phyloP scores from a whole-genome alignment of 306 rosid genomes.

The Oxytropis ochrocephala region DNA sequence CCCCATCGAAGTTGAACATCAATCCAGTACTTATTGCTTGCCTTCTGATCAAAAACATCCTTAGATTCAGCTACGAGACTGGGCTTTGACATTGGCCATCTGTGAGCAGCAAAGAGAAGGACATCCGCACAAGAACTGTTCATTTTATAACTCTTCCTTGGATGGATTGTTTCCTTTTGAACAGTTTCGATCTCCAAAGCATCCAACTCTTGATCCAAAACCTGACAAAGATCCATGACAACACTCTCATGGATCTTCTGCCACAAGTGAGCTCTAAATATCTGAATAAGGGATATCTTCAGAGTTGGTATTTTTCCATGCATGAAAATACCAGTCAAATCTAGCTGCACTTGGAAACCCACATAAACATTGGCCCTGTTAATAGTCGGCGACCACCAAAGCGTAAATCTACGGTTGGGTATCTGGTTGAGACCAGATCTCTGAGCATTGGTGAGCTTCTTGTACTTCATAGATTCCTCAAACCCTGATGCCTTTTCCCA shows the following conservation, averaged over 20 bases:
- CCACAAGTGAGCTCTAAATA: slow-evolving; percentile 99
- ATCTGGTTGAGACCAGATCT: slow-evolving; percentile 99
- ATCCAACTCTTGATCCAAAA: slow-evolving; percentile 97
- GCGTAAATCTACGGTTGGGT: slow-evolving; percentile 97
- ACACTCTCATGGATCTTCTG: slow-evolving; percentile 99
- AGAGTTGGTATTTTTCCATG: slow-evolving; percentile 97
- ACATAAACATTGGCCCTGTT: slow-evolving; percentile 98
- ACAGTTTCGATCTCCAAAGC: slow-evolving; percentile 98
- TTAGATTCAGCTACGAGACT: slow-evolving; percentile 98
- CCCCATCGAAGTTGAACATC: slow-evolving; percentile 99
- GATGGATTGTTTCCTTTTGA: slow-evolving; percentile 98
- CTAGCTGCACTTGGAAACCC: slow-evolving; percentile 98
- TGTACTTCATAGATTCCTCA: slow-evolving; percentile 99
- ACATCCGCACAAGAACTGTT: slow-evolving; percentile 98
- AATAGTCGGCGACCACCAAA: slow-evolving; percentile 99
- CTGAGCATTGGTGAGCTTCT: slow-evolving; percentile 98
- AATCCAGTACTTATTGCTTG: slow-evolving; percentile 97
- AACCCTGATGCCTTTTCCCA: slow-evolving; percentile 99
- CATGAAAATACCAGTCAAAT: slow-evolving; percentile 98
- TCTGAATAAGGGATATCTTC: slow-evolving; percentile 95
- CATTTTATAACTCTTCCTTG: slow-evolving; percentile 98
- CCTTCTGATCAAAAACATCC: slow-evolving; percentile 98
- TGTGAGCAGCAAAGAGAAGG: slow-evolving; percentile 97
- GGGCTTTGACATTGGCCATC: slow-evolving; percentile 99
- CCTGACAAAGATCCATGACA: slow-evolving; percentile 99